These are phyloP conservation scores for Mortierella sp. DNA, from an alignment of 371 early-diverging fungal genomes.

Conservation along the genomic window DNA sequence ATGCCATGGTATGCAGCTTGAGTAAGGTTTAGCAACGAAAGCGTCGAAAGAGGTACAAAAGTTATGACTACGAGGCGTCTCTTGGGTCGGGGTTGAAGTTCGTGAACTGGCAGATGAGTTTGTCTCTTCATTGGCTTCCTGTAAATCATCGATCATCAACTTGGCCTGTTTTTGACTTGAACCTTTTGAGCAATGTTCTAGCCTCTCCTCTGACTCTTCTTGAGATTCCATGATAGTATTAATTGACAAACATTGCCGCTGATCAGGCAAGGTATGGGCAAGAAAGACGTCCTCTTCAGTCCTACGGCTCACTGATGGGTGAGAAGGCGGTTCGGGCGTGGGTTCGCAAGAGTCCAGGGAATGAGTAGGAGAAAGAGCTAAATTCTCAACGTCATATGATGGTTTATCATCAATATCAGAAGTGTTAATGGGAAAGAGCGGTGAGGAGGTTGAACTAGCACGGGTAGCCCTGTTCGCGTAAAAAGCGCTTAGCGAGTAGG, in stretches of 20 bases:
- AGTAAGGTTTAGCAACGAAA: not conserved
- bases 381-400: not conserved
- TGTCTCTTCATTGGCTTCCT: not conserved
- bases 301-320: not conserved
- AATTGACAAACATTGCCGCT: not conserved
- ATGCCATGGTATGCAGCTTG: not conserved
- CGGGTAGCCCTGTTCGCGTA: not conserved
- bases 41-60: not conserved
- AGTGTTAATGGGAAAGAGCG: not conserved
- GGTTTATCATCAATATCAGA: not conserved
- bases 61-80: not conserved
- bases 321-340: not conserved
- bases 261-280: not conserved
- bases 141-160: not conserved
- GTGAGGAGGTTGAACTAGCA: not conserved
- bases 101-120: not conserved
- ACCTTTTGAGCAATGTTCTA: not conserved
- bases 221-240: not conserved
- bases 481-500: not conserved
- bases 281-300: not conserved
- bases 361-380: not conserved
- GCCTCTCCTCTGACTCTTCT: not conserved
- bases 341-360: not conserved
- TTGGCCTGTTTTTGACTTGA: not conserved
- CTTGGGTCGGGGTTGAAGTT: not conserved